These are phyloP conservation scores for Scheffersomyces quercinus DNA, from an alignment of 1,139 yeast genomes.

Conservation along the genomic window DNA sequence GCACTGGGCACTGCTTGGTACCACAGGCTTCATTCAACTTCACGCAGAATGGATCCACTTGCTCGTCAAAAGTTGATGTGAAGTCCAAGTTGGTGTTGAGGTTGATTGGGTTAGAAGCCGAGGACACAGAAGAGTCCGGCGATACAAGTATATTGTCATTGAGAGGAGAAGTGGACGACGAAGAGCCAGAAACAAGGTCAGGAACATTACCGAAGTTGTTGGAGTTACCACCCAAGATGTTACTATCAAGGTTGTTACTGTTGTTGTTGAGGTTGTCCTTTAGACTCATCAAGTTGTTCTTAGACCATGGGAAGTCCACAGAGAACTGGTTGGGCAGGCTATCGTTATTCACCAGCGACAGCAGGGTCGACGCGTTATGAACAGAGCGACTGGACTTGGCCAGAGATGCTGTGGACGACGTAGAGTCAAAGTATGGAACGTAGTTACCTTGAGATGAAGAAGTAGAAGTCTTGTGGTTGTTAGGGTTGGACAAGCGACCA, in stretches of 20 bases:
- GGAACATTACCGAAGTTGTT: conserved; percentile 24
- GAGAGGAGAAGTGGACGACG: conserved; percentile 41
- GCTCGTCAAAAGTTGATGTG: conserved; percentile 38
- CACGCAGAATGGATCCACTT: conserved; percentile 66
- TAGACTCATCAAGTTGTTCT: conserved; percentile 18
- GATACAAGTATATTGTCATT: conserved; percentile 41
- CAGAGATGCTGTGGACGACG: conserved; percentile 17
- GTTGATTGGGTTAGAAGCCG: conserved; percentile 3
- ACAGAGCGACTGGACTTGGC: conserved; percentile 14
- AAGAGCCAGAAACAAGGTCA: conserved; percentile 35
- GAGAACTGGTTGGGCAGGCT: conserved; percentile 16
- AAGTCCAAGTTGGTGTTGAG: conserved; percentile 13
- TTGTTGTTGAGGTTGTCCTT: conserved; percentile 2
- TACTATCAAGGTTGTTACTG: not conserved
- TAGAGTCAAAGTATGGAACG: conserved; percentile 15
- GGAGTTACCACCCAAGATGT: conserved; percentile 2
- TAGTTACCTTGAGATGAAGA: conserved; percentile 11
- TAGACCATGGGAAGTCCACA: conserved; percentile 40
- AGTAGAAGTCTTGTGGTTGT: conserved; percentile 8
- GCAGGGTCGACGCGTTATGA: conserved; percentile 4
- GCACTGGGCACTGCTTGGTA: conserved; percentile 67
- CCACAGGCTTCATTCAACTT: conserved; percentile 84
- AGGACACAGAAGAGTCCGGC: conserved; percentile 31
- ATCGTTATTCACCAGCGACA: conserved; percentile 8
- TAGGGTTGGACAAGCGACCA: conserved; percentile 31